Percentiles rank a stretch among this genome's conserved stretches.
phyloP scores from a whole-genome alignment of 345 rosid genomes.

The Gossypium rotundifolium region DNA sequence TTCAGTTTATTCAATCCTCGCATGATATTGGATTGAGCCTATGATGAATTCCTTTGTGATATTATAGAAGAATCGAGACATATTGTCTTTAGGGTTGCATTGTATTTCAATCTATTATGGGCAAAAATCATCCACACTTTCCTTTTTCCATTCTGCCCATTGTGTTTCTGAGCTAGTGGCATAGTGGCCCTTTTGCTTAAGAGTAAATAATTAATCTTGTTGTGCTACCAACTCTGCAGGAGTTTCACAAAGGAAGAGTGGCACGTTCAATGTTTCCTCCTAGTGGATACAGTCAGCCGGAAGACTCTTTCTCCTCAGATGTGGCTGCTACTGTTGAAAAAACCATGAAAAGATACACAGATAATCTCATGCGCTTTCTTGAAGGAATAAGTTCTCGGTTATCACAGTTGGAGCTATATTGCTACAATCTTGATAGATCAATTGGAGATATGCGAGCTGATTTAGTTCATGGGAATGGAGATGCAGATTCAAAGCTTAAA shows the following conservation, averaged over 20 bases:
- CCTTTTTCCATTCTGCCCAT: background rate
- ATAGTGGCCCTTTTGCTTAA: constrained; percentile 2
- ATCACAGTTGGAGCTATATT: constrained; percentile 81
- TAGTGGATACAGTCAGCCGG: constrained; percentile 70
- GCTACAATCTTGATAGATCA: constrained; percentile 92
- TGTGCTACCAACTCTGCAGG: constrained; percentile 31
- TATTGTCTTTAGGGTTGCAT: background rate
- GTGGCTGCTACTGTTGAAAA: constrained; percentile 54
- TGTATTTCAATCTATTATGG: background rate
- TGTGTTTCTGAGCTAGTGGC: background rate
- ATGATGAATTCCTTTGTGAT: background rate
- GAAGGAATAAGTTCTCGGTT: constrained; percentile 96
- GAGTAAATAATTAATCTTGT: background rate
- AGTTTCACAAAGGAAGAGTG: constrained; percentile 75
- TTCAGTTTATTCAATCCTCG: background rate
- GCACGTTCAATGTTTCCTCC: constrained; percentile 52
- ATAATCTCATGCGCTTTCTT: constrained; percentile 81
- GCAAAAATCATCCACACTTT: background rate
- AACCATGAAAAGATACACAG: constrained; percentile 74
- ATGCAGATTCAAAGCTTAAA: constrained; percentile 78
- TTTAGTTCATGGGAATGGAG: constrained; percentile 57
- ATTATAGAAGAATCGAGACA: background rate
- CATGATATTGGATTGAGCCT: background rate
- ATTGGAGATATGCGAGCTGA: constrained; percentile 92
- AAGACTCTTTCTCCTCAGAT: constrained; percentile 69